Conservation (phyloP, 176 grass and related monocot genomes). For the Neostapfia colusana region DNA sequence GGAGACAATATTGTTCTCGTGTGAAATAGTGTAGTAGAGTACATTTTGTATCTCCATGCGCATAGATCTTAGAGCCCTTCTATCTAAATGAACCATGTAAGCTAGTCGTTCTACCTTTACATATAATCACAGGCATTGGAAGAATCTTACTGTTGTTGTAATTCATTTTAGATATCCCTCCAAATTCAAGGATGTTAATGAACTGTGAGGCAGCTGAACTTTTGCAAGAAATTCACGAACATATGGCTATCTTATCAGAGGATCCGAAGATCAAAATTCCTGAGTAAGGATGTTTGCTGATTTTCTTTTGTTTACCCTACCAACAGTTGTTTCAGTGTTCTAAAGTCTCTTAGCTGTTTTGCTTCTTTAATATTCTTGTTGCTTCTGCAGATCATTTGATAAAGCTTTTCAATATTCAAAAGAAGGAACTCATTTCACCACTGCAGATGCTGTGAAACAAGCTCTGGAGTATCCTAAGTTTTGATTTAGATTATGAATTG, state of each 20-base stretch:
- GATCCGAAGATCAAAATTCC: conserved; percentile 92
- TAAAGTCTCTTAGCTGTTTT: conserved; percentile 23
- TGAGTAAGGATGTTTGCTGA: conserved; percentile 53
- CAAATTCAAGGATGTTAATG: conserved; percentile 65
- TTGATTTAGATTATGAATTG: background rate
- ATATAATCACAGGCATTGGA: background rate
- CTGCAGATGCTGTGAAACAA: conserved; percentile 63
- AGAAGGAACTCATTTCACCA: conserved; percentile 56
- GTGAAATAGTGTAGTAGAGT: conserved; percentile 5
- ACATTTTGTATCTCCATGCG: background rate
- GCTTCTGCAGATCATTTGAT: conserved; percentile 67
- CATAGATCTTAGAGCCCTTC: conserved; percentile 5
- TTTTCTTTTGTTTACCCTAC: background rate
- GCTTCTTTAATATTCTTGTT: conserved; percentile 21
- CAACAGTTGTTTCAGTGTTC: background rate
- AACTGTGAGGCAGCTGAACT: conserved; percentile 83
- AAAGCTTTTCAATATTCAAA: conserved; percentile 86
- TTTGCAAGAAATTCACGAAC: conserved; percentile 85
- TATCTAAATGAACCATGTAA: conserved; percentile 19
- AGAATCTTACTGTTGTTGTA: conserved; percentile 22
- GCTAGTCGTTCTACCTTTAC: conserved; percentile 14
- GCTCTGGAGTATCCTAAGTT: conserved; percentile 72
- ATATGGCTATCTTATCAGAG: conserved; percentile 91
- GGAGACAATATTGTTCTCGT: background rate
- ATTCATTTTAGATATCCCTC: conserved; percentile 71